Conservation (phyloP, 2,329 filamentous ascomycete genomes). For the Aspergillus novoparasiticus region DNA sequence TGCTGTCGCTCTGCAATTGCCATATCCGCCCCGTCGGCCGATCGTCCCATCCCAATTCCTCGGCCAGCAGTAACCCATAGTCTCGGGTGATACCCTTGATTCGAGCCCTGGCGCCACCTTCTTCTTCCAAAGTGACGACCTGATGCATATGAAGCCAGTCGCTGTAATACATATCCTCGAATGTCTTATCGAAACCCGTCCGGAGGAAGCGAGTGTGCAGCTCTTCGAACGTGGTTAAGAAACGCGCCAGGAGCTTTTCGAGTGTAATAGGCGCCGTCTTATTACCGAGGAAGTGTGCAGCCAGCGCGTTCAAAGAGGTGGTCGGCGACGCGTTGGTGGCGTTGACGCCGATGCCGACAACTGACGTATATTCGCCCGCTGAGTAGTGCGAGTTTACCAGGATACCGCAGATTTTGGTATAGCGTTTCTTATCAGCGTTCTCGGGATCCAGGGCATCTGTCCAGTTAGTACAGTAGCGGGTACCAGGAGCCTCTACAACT, state of each 20-base stretch:
- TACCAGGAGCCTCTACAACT: constrained; percentile 29
- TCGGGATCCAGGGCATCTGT: constrained; percentile 67
- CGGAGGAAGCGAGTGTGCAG: constrained; percentile 75
- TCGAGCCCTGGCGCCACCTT: constrained; percentile 72
- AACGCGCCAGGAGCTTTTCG: constrained; percentile 79
- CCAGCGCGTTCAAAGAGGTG: constrained; percentile 77
- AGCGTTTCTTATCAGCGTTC: constrained; percentile 53
- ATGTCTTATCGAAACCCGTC: constrained; percentile 70
- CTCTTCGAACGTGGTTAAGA: constrained; percentile 75
- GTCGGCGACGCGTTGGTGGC: constrained; percentile 82
- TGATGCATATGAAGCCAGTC: constrained; percentile 85
- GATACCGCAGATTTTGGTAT: constrained; percentile 92
- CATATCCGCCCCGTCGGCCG: constrained; percentile 75
- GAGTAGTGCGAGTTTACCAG: constrained; percentile 86
- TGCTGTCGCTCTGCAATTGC: constrained; percentile 91
- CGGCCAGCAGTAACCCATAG: constrained; percentile 82
- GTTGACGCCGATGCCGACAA: constrained; percentile 87
- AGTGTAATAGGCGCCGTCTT: constrained; percentile 61
- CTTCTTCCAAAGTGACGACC: constrained; percentile 74
- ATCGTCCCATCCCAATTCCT: constrained; percentile 77
- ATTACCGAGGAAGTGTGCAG: constrained; percentile 49
- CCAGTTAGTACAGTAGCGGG: constrained; percentile 3
- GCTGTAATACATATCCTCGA: constrained; percentile 77
- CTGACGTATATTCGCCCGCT: constrained; percentile 75
- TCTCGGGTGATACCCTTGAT: constrained; percentile 89